phyloP scores from a whole-genome alignment of 73 alveolate genomes.

The Paramecium primaurelia region DNA sequence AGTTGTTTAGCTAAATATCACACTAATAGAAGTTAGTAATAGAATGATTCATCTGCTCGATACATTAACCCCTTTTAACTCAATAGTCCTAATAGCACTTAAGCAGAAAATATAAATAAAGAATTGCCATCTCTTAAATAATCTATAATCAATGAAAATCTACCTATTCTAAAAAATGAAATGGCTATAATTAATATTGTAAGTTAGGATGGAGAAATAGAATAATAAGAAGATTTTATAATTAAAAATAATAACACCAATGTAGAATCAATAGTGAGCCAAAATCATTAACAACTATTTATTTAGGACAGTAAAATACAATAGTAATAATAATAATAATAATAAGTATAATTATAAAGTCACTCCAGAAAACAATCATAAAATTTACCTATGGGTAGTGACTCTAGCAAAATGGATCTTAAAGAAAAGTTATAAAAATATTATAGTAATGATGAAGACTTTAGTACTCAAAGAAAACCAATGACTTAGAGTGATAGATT shows the following conservation, averaged over 20 bases:
- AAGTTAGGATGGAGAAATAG: not conserved
- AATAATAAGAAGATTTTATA: not conserved
- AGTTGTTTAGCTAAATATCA: not conserved
- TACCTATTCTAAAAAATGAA: not conserved
- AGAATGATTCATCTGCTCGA: not conserved
- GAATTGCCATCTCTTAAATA: not conserved
- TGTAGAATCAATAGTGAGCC: not conserved
- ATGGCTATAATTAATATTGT: not conserved
- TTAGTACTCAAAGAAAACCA: not conserved
- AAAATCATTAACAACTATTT: not conserved
- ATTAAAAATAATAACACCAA: not conserved
- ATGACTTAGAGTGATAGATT: not conserved
- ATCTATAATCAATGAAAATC: not conserved
- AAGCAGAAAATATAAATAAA: not conserved
- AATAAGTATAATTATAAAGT: not conserved
- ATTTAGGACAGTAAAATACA: not conserved
- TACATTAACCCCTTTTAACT: not conserved
- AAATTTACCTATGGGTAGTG: slow-evolving; percentile 2
- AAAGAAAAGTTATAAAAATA: not conserved
- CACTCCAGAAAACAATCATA: not conserved
- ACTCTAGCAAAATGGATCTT: not conserved
- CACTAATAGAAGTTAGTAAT: not conserved
- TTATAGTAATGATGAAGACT: not conserved
- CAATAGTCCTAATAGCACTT: not conserved
- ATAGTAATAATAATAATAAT: not conserved